phyloP scores from a whole-genome alignment of 306 rosid genomes.

The Prunus dulcis region DNA sequence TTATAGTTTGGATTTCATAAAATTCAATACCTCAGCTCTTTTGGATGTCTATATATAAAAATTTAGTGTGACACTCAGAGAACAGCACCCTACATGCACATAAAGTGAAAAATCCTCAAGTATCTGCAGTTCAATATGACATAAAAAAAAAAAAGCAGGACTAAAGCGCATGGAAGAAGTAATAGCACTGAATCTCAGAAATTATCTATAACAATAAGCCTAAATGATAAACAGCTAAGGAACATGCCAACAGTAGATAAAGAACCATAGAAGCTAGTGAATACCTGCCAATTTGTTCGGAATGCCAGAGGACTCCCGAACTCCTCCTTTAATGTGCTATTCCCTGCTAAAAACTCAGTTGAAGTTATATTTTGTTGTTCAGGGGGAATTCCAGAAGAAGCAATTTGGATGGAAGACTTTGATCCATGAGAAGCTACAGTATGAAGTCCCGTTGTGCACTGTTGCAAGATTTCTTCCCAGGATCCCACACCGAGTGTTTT shows the following conservation, averaged over 20 bases:
- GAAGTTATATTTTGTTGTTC: slow-evolving; percentile 40
- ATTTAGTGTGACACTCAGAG: not conserved
- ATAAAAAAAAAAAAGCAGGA: not conserved
- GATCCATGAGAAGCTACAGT: slow-evolving; percentile 51
- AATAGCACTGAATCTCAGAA: not conserved
- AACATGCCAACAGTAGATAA: not conserved
- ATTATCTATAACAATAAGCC: not conserved
- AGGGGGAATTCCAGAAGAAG: slow-evolving; percentile 35
- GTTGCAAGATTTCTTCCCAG: slow-evolving; percentile 64
- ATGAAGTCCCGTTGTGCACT: slow-evolving; percentile 35
- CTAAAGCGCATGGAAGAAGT: not conserved
- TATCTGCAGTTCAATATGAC: not conserved
- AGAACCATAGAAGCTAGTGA: slow-evolving; percentile 1
- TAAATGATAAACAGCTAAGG: not conserved
- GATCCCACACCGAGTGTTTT: slow-evolving; percentile 47
- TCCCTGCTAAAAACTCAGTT: slow-evolving; percentile 28
- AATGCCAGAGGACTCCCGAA: slow-evolving; percentile 43
- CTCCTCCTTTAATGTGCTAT: slow-evolving; percentile 35
- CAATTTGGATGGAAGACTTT: slow-evolving; percentile 39
- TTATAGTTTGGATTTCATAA: not conserved
- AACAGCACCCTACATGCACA: not conserved
- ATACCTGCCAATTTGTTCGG: slow-evolving; percentile 73
- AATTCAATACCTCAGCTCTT: not conserved
- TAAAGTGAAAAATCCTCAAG: not conserved
- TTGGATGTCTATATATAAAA: not conserved